Conservation (phyloP, 805 yeast species). For the Yarrowia divulgata region DNA sequence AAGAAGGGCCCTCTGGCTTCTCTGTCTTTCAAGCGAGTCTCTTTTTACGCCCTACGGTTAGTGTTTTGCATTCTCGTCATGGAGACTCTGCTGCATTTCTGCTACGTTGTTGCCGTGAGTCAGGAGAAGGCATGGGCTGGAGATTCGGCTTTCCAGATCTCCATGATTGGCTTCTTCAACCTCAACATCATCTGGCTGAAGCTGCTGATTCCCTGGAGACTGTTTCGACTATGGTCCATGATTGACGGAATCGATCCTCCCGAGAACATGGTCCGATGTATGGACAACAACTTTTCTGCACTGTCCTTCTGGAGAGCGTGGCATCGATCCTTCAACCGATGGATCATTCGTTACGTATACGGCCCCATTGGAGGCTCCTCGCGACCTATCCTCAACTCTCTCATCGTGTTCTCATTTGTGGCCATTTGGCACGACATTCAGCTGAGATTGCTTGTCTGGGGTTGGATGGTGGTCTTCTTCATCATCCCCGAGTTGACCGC, state of each 20-base stretch:
- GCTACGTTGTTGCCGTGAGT: constrained; percentile 93
- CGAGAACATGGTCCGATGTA: constrained; percentile 96
- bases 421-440: constrained; percentile 99
- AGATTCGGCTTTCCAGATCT: constrained; percentile 88
- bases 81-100: constrained; percentile 88
- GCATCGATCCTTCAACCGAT: constrained; percentile 93
- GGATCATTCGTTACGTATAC: constrained; percentile 88
- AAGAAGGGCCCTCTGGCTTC: constrained; percentile 62
- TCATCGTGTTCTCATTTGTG: constrained; percentile 91
- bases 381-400: constrained; percentile 73
- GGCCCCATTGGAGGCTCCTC: constrained; percentile 88
- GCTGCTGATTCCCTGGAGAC: constrained; percentile 92
- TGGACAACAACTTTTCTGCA: constrained; percentile 92
- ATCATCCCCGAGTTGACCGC: constrained; percentile 84
- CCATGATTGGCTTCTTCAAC: constrained; percentile 93
- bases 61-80: constrained; percentile 77
- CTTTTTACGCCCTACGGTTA: constrained; percentile 71
- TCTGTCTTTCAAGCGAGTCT: constrained; percentile 60
- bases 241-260: constrained; percentile 96
- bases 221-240: constrained; percentile 91
- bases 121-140: constrained; percentile 89
- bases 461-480: constrained; percentile 90
- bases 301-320: constrained; percentile 98
- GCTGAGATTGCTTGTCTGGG: constrained; percentile 87
- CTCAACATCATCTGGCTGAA: constrained; percentile 93